Evolutionary conservation across 148 eudicot genomes (phyloP).

Genomic region (Simmondsia chinensis): DNA sequence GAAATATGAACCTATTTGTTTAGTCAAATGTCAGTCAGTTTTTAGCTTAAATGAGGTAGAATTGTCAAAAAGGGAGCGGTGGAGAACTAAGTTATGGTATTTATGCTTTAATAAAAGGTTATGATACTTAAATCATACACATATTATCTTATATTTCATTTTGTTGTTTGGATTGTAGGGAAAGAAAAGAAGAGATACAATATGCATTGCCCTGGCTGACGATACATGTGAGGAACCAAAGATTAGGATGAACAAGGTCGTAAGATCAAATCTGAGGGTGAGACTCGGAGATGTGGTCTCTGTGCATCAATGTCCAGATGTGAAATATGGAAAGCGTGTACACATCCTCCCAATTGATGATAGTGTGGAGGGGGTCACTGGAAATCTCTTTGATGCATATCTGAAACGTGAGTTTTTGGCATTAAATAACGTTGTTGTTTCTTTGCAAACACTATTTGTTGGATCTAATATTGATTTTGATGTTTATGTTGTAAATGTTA

Average conservation of each 20-base stretch:
- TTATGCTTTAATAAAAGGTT: too few species aligned
- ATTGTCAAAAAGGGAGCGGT: too few species aligned
- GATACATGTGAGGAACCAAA: constrained; percentile 63
- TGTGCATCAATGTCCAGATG: constrained; percentile 59
- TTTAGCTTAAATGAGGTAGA: too few species aligned
- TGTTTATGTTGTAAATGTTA: too few species aligned
- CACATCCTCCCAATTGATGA: constrained; percentile 79
- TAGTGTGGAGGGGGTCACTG: constrained; percentile 69
- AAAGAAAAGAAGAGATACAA: constrained; percentile 68
- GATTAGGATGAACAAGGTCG: constrained; percentile 75
- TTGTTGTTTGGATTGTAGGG: constrained; percentile 28
- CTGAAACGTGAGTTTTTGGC: constrained; percentile 49
- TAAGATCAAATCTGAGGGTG: constrained; percentile 61
- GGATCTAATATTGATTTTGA: too few species aligned
- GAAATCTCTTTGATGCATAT: constrained; percentile 61
- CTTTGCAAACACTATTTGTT: too few species aligned
- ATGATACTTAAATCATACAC: too few species aligned
- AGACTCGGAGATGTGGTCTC: constrained; percentile 81
- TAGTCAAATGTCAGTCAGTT: too few species aligned
- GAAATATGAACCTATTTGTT: too few species aligned
- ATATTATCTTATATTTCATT: too few species aligned
- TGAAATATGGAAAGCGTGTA: constrained; percentile 65
- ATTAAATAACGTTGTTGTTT: too few species aligned
- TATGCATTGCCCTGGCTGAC: constrained; percentile 63
- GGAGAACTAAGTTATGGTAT: too few species aligned